Conservation (phyloP, 257 asterid species). For the Nicotiana knightiana region DNA sequence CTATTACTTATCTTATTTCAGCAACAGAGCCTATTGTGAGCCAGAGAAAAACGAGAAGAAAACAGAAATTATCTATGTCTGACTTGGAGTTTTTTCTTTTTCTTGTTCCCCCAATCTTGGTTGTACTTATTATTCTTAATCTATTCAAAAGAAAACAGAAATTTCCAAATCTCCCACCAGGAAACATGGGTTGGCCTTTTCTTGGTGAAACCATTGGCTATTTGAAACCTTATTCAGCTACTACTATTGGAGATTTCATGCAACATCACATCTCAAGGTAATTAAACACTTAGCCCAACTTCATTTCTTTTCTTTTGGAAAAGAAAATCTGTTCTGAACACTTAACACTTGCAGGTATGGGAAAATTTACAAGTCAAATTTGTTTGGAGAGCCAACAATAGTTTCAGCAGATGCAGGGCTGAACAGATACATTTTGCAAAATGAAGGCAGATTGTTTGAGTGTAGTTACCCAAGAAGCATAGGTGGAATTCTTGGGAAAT, state of each 20-base stretch:
- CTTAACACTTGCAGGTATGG: slow-evolving; percentile 46
- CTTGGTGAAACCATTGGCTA: slow-evolving; percentile 79
- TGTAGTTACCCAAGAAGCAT: slow-evolving; percentile 91
- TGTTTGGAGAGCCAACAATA: slow-evolving; percentile 73
- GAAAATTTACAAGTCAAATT: slow-evolving; percentile 73
- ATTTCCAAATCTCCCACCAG: slow-evolving; percentile 66
- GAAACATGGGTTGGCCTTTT: slow-evolving; percentile 93
- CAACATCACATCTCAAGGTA: slow-evolving; percentile 80
- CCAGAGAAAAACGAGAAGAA: neutral
- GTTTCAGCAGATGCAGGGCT: slow-evolving; percentile 89
- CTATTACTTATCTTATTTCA: neutral
- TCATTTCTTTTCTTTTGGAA: neutral
- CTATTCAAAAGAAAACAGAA: slow-evolving; percentile 30
- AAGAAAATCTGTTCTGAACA: neutral
- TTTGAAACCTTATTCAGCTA: slow-evolving; percentile 69
- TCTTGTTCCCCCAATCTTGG: slow-evolving; percentile 30
- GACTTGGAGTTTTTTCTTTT: slow-evolving; percentile 45
- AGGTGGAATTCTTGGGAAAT: slow-evolving; percentile 91
- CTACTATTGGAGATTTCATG: slow-evolving; percentile 71
- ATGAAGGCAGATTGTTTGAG: slow-evolving; percentile 78
- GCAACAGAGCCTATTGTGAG: neutral
- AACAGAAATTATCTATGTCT: slow-evolving; percentile 29
- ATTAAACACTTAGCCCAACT: too few relatives aligned
- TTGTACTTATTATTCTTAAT: slow-evolving; percentile 30
- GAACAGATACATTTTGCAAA: slow-evolving; percentile 63